A percentile compares a stretch with the other conserved stretches of the same genome.
phyloP scores from a whole-genome alignment of 2,329 filamentous ascomycete species.

The Fusarium beomiforme region DNA sequence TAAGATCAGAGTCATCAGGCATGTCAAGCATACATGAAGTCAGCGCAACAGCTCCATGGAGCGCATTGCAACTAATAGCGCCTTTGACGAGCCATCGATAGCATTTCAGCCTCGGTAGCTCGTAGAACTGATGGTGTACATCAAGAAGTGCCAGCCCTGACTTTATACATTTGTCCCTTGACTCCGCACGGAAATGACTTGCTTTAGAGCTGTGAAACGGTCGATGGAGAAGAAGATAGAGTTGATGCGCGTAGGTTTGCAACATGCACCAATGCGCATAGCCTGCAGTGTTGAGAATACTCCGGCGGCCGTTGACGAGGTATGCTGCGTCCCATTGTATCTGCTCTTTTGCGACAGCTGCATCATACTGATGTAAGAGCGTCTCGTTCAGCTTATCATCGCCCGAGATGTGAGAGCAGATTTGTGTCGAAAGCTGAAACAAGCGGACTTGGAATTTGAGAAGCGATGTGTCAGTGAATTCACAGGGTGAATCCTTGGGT shows the following conservation, averaged over 20 bases:
- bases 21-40: constrained; percentile 15
- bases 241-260: constrained; percentile 9
- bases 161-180: constrained; percentile 6
- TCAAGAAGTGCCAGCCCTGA: not conserved
- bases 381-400: not conserved
- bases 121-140: constrained; percentile 16
- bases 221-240: constrained; percentile 7
- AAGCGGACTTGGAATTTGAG: not conserved
- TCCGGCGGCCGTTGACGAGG: not conserved
- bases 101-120: not conserved
- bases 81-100: constrained; percentile 21
- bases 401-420: not conserved
- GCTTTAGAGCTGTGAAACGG: constrained; percentile 4
- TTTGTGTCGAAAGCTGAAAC: not conserved
- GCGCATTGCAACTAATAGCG: not conserved
- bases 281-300: not conserved
- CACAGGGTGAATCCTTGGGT: rapidly evolving
- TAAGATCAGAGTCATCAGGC: not conserved
- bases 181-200: not conserved
- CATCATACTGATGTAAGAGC: not conserved
- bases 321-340: not conserved
- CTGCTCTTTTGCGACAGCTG: not conserved
- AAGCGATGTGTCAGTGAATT: not conserved
- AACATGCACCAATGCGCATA: constrained; percentile 16
- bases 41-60: not conserved